phyloP scores from a whole-genome alignment of 306 rosid species.

The Albizia julibrissin region DNA sequence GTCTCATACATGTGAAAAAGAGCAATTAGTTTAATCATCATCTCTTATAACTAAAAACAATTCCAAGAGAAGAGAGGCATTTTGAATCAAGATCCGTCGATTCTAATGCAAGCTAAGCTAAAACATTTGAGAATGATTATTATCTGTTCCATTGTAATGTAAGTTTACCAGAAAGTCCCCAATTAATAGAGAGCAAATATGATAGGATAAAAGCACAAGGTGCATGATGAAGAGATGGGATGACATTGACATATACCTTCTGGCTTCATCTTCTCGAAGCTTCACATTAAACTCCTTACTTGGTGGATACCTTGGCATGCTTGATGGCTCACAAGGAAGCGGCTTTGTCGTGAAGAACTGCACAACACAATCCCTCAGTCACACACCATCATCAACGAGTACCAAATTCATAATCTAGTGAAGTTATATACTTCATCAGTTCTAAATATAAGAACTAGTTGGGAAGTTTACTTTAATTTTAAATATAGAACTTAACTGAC shows the following conservation, averaged over 20 bases:
- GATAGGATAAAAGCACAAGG: not conserved
- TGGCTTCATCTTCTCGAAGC: conserved; percentile 69
- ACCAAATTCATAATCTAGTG: not conserved
- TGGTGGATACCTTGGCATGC: conserved; percentile 79
- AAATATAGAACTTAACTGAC: too few relatives aligned
- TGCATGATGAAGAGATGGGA: not conserved
- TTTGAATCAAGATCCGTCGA: not conserved
- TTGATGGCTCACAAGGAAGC: conserved; percentile 71
- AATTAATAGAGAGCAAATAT: not conserved
- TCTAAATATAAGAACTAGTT: too few relatives aligned
- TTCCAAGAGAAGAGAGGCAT: not conserved
- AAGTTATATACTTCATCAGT: too few relatives aligned
- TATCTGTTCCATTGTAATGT: not conserved
- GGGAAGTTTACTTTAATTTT: too few relatives aligned
- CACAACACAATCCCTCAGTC: conserved; percentile 17
- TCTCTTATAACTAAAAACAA: not conserved
- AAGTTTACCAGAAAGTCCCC: not conserved
- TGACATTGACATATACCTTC: conserved; percentile 55
- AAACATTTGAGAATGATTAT: not conserved
- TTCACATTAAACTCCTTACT: conserved; percentile 87
- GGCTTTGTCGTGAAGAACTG: conserved; percentile 80
- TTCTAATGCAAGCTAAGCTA: not conserved
- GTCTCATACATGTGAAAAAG: not conserved
- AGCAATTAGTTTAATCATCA: not conserved
- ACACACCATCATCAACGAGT: not conserved